Evolutionary conservation across 1,284 basidiomycete species (phyloP), one percentile per base, ranked within the genome.

Genomic region (Phenoliferia sp.): DNA sequence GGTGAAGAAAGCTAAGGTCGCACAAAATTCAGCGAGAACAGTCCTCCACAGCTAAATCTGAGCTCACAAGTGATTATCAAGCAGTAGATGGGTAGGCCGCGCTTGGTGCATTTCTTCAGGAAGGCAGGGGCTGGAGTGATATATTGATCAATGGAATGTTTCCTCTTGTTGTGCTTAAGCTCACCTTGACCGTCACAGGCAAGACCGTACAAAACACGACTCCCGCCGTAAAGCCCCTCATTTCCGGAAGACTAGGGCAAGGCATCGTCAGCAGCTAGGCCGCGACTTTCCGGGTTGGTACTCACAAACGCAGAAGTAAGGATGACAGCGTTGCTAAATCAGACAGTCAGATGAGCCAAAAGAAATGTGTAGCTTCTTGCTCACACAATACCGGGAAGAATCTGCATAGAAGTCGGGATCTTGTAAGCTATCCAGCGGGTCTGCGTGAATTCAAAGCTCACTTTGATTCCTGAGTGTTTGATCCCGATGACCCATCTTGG

Each of bases 161-260:
- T 44, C 22, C 39, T 44, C 12, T 12, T 12, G 39, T 22, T 22
- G 22, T 44, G 39, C 12, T 44, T 44, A 12, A 22, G 39, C 12
- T 22, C 22, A 44, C 87, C 78, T 92, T 89, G 2, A n/a, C 88
- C 86, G 64, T 89, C 86, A 59, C 80, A 63, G 0, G 90, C 85
- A 34, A 94, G 82, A 54, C 90, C 91, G 77, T 92, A 93, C 32
- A 93, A 81, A 31, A 90, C 87, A 75, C 93, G 88, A 12, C 89
- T n/a, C n/a, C n/a, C n/a, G n/a, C n/a, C n/a, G n/a, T n/a, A n/a
- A n/a, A n/a, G n/a, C n/a, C n/a, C n/a, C n/a, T n/a, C n/a, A n/a
- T n/a, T n/a, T n/a, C n/a, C n/a, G n/a, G n/a, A n/a, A n/a, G n/a
- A n/a, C n/a, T n/a, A n/a, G n/a, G n/a, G n/a, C n/a, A n/a, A n/a